Evolutionary conservation across 1,284 basidiomycete genomes (phyloP), one percentile per base, ranked within the genome.

Genomic region (Tylopilus sp.): DNA sequence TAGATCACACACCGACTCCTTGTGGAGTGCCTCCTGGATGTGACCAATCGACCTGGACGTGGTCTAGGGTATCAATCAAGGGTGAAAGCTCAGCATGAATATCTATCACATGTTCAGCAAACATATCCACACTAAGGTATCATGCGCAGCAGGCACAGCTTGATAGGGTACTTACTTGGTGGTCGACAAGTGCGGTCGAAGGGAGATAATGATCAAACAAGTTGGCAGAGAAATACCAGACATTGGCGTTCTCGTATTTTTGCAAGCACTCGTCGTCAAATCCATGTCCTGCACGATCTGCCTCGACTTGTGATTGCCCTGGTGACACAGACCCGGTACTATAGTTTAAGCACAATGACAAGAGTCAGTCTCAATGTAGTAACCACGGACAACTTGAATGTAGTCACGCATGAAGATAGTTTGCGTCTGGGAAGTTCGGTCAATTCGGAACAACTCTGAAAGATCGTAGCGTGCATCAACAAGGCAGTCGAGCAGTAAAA

Each of bases 351-450:
- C 22, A 97, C 96, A 61, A 99, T 96, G 62, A 99, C 92, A n/a
- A 99, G 87, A 24, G 97, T 98, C 72, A 99, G 97, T 99, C 84
- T 99, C 97, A 61, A 99, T 98, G 86, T 99, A 99, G 86, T 99
- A 99, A 36, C 97, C 97, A 77, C 97, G 92, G 86, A 99, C 98
- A n/a, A n/a, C n/a, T n/a, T n/a, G n/a, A 73, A 99, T 98, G 78
- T 99, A 99, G 86, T 99, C 97, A 55, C 98, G 98, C 98, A 99
- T 99, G 87, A 99, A 99, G 93, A 82, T 99, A 99, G 84, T 99
- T 99, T 69, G 98, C 99, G 84, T 99, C 98, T 65, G 97, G 98
- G 53, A 97, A 99, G 85, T 99, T 67, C 97, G 98, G 61, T 98
- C 97, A 79, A 99, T 99, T 63, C 97, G 93, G 86, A 99, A 99